A percentile compares a stretch with the other conserved stretches of the same genome.
Evolutionary conservation across 306 rosid species (phyloP).

Genomic region (Trifolium dubium): DNA sequence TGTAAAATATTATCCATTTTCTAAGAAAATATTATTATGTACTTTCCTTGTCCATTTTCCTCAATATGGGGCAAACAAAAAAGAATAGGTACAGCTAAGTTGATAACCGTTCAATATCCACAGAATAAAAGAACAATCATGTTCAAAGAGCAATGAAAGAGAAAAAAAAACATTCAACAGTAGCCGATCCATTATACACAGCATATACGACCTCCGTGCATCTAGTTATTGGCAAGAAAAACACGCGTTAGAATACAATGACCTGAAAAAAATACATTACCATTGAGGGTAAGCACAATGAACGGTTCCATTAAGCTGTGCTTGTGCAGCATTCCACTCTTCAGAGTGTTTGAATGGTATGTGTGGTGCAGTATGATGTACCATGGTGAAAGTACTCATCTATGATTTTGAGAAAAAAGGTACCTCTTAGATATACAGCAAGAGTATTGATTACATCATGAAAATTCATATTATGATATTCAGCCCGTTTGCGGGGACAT

Average conservation of each 20-base stretch:
- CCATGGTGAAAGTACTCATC: conserved; percentile 99
- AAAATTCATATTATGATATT: conserved; percentile 29
- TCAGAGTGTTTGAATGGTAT: conserved; percentile 89
- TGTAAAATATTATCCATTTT: background rate
- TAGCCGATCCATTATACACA: conserved; percentile 26
- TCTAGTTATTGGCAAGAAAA: conserved; percentile 33
- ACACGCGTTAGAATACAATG: conserved; percentile 28
- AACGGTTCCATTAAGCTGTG: conserved; percentile 95
- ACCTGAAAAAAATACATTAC: conserved; percentile 53
- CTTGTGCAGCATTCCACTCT: conserved; percentile 93
- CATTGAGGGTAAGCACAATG: conserved; percentile 94
- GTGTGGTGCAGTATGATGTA: conserved; percentile 97
- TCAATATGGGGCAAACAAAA: conserved; percentile 15
- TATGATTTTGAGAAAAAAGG: conserved; percentile 41
- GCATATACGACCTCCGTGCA: conserved; percentile 21
- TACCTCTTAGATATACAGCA: conserved; percentile 38
- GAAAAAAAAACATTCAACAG: conserved; percentile 15
- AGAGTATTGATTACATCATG: conserved; percentile 13
- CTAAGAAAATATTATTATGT: background rate
- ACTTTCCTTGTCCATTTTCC: background rate
- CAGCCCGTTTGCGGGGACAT: background rate
- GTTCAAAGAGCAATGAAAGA: conserved; percentile 13
- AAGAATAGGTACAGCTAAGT: conserved; percentile 2
- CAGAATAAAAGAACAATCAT: conserved; percentile 22
- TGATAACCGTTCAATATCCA: conserved; percentile 25